Evolutionary conservation across 257 asterid genomes (phyloP).

Genomic region (Linderniella brevidens): DNA sequence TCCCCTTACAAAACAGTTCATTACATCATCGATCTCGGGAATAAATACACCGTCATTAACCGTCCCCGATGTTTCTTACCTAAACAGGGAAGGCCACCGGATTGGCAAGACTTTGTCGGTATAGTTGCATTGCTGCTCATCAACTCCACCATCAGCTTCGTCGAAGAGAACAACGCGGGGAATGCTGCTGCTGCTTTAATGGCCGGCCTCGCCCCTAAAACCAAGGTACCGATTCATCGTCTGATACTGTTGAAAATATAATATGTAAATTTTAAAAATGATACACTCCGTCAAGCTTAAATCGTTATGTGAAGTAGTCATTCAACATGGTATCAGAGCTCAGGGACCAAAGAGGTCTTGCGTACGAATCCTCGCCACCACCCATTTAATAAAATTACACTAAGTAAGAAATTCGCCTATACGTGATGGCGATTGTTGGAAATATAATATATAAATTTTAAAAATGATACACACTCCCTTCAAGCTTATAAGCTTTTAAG

Average conservation of each 20-base stretch:
- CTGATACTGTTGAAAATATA: too few relatives aligned
- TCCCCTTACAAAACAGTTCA: background rate
- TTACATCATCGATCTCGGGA: background rate
- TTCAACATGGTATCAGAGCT: too few relatives aligned
- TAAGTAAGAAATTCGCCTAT: background rate
- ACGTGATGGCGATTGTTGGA: too few relatives aligned
- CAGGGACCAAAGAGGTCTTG: too few relatives aligned
- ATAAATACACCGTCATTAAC: background rate
- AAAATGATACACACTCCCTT: too few relatives aligned
- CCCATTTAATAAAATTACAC: background rate
- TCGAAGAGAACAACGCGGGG: constrained; percentile 67
- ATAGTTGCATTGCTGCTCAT: constrained; percentile 32
- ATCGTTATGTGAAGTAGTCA: too few relatives aligned
- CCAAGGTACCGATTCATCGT: too few relatives aligned
- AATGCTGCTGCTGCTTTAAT: constrained; percentile 65
- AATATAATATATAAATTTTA: too few relatives aligned
- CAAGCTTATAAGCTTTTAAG: too few relatives aligned
- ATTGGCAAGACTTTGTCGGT: constrained; percentile 67
- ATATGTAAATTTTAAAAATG: too few relatives aligned
- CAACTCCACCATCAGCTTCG: constrained; percentile 59
- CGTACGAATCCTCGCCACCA: too few relatives aligned
- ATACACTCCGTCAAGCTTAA: too few relatives aligned
- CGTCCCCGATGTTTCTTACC: background rate
- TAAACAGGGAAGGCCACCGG: constrained; percentile 50
- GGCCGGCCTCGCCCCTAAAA: constrained; percentile 66